Percentiles rank a stretch among this genome's conserved stretches.
Conservation (phyloP, 345 rosid species). For the Rhodamnia argentea region DNA sequence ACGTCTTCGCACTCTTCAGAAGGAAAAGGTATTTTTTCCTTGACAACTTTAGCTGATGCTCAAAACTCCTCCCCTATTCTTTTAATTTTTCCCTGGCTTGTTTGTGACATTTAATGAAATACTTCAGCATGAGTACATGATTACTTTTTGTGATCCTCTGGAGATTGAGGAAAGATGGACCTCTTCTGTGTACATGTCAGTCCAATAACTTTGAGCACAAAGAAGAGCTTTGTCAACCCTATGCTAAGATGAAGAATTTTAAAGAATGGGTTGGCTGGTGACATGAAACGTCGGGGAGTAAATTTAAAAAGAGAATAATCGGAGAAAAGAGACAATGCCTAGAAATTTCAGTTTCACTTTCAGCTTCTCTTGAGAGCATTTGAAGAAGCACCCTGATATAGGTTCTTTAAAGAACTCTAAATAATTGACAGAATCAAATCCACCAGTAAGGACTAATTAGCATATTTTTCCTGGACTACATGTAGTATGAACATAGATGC, state of each 20-base stretch:
- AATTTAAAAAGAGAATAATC: background rate
- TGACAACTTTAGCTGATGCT: background rate
- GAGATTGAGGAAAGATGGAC: background rate
- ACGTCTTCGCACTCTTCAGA: constrained; percentile 70
- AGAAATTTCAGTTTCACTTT: background rate
- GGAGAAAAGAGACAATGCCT: background rate
- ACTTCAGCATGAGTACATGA: background rate
- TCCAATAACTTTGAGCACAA: background rate
- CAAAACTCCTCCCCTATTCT: background rate
- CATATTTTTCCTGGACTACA: background rate
- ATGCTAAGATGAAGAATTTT: background rate
- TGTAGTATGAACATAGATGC: background rate
- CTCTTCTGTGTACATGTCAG: background rate
- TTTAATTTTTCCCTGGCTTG: background rate
- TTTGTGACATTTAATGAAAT: background rate
- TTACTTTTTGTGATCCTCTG: background rate
- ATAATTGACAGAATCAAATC: background rate
- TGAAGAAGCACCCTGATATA: background rate
- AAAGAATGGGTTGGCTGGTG: background rate
- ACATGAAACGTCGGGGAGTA: background rate
- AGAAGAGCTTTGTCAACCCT: background rate
- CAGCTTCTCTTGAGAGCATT: background rate
- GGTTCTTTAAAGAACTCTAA: background rate
- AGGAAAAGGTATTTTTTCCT: constrained; percentile 58
- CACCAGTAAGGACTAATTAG: background rate